These are phyloP conservation scores for Auriscalpium vulgare DNA, from an alignment of 768 basidiomycete species.

Conservation along the genomic window DNA sequence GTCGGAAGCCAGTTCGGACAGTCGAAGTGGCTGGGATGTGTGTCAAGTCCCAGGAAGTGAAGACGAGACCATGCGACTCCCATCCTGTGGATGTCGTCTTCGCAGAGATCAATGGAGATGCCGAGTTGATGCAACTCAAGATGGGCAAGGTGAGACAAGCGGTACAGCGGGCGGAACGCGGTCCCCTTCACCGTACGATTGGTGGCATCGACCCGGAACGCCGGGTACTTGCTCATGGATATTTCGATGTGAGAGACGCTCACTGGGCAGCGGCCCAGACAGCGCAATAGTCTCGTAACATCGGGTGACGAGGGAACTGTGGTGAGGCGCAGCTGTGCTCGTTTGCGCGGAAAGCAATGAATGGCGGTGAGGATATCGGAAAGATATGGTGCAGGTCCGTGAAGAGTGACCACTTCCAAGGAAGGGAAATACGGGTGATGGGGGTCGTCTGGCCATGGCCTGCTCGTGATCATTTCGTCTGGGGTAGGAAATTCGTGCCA, in stretches of 20 bases:
- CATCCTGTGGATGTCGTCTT: neutral
- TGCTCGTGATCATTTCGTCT: neutral
- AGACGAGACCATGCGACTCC: neutral
- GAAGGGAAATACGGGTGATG: neutral
- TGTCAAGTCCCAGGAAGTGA: neutral
- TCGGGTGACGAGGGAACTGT: neutral
- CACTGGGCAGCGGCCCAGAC: neutral
- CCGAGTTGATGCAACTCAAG: neutral
- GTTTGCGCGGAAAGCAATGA: neutral
- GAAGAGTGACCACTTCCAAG: neutral
- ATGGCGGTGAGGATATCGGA: neutral
- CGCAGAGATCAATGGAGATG: neutral
- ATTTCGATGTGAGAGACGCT: neutral
- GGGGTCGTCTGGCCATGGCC: neutral
- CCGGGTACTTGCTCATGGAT: neutral
- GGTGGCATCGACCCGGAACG: neutral
- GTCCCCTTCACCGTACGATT: neutral
- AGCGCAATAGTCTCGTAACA: neutral
- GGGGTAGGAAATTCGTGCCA: neutral
- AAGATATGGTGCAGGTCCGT: neutral
- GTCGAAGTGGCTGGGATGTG: neutral
- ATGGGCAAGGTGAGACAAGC: neutral
- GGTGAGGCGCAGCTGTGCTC: neutral
- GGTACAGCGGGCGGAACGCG: neutral
- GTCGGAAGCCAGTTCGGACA: neutral